A percentile compares a stretch with the other conserved stretches of the same genome.
Evolutionary conservation across 768 basidiomycete genomes (phyloP).

Genomic region (Rhodotorula toruloides): DNA sequence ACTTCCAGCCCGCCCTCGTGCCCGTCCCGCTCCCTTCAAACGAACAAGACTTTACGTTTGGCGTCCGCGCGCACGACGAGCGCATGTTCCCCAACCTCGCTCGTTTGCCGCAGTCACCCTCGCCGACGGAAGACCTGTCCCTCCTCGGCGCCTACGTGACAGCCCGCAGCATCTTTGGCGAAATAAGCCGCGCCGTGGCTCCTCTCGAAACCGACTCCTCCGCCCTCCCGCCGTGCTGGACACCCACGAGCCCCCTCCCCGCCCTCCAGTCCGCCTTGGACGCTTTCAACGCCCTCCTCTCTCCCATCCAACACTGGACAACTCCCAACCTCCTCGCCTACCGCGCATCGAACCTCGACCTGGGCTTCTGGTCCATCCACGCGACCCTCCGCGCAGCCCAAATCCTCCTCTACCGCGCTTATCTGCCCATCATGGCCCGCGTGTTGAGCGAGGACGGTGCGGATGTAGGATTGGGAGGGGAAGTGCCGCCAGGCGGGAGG

Average conservation of each 20-base stretch:
- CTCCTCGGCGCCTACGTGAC: background rate
- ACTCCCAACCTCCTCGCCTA: conserved; percentile 7
- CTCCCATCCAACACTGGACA: background rate
- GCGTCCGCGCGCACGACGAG: background rate
- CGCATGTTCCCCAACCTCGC: background rate
- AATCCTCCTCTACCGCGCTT: background rate
- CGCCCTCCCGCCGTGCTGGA: background rate
- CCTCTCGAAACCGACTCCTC: too few relatives aligned
- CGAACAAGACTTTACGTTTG: conserved; percentile 8
- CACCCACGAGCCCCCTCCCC: background rate
- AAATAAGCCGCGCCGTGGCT: background rate
- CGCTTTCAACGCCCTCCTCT: background rate
- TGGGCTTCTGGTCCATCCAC: background rate
- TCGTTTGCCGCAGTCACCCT: background rate
- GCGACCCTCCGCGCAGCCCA: background rate
- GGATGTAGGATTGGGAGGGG: background rate
- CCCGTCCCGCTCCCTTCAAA: background rate
- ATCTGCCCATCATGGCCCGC: background rate
- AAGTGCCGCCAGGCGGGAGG: background rate
- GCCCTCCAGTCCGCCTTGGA: background rate
- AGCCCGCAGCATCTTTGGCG: background rate
- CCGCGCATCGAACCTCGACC: background rate
- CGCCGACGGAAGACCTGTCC: background rate
- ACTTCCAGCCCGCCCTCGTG: background rate
- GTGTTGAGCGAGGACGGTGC: background rate